Percentiles rank a stretch among this genome's conserved stretches.
phyloP scores from a whole-genome alignment of 2,329 filamentous ascomycete species.

The Fonsecaea pedrosoi region DNA sequence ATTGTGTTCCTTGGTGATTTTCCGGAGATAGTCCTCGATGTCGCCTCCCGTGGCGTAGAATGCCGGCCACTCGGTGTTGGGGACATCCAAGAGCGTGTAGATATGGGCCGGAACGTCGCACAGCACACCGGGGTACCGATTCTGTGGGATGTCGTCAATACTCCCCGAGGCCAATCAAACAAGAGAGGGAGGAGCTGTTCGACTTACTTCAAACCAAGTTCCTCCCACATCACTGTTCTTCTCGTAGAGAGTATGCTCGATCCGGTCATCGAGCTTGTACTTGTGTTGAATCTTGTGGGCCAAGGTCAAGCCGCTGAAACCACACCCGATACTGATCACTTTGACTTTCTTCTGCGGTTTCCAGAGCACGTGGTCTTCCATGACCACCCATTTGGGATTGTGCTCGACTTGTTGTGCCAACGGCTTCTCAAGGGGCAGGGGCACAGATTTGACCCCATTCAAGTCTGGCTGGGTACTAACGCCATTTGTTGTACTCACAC shows the following conservation, averaged over 20 bases:
- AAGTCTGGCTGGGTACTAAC: too few species aligned
- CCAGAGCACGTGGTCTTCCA: too few species aligned
- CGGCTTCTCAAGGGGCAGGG: too few species aligned
- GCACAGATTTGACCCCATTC: too few species aligned
- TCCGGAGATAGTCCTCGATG: conserved; percentile 28
- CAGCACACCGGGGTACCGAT: conserved; percentile 42
- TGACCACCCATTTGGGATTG: too few species aligned
- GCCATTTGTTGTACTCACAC: too few species aligned
- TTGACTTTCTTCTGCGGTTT: conserved; percentile 18
- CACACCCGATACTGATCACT: conserved; percentile 44
- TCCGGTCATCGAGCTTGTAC: conserved; percentile 30
- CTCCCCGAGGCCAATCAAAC: too few species aligned
- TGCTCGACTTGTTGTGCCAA: too few species aligned
- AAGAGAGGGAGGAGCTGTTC: too few species aligned
- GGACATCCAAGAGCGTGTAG: conserved; percentile 10
- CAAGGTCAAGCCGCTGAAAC: conserved; percentile 49
- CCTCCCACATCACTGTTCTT: conserved; percentile 42
- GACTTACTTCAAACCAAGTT: conserved; percentile 38
- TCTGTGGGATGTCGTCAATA: conserved; percentile 24
- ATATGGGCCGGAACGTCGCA: conserved; percentile 29
- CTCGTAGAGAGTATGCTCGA: conserved; percentile 39
- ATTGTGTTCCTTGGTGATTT: conserved; percentile 24
- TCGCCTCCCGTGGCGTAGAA: conserved; percentile 28
- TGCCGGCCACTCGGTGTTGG: conserved; percentile 23
- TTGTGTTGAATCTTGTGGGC: conserved; percentile 50